Conservation (phyloP, 164 flowering plant species). For the Dillenia suffruticosa region DNA sequence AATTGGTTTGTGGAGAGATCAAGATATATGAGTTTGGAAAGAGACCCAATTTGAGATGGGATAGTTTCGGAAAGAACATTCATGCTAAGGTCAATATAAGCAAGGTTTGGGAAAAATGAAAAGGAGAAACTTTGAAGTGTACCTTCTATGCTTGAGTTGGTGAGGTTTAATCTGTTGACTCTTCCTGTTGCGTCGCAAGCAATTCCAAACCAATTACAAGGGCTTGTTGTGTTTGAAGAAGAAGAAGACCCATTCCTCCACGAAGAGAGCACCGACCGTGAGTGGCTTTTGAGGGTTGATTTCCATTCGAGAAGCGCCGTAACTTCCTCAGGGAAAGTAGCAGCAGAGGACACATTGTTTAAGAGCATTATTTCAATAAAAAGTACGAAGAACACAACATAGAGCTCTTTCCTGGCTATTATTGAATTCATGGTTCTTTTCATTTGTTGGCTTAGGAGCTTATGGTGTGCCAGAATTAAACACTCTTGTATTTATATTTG, state of each 20-base stretch:
- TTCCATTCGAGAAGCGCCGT: neutral
- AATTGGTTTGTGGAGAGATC: constrained; percentile 8
- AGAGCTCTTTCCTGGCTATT: too few species aligned
- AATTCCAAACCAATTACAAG: too few species aligned
- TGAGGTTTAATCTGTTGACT: constrained; percentile 4
- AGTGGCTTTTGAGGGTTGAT: neutral
- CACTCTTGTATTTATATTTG: too few species aligned
- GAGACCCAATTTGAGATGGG: constrained; percentile 7
- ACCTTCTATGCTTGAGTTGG: neutral
- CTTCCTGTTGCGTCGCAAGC: too few species aligned
- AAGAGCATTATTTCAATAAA: neutral
- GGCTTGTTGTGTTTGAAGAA: too few species aligned
- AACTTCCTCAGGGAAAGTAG: neutral
- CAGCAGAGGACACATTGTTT: neutral
- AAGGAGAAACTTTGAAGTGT: too few species aligned
- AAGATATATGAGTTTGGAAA: constrained; percentile 7
- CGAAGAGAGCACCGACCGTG: neutral
- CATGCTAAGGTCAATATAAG: neutral
- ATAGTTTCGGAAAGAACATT: constrained; percentile 8
- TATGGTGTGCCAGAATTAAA: too few species aligned
- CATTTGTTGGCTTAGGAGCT: too few species aligned
- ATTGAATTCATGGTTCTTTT: too few species aligned
- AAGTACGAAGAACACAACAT: too few species aligned
- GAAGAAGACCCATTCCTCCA: neutral
- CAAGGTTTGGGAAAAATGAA: too few species aligned